These are phyloP conservation scores for Microsporum audouinii DNA, from an alignment of 2,329 filamentous ascomycete genomes.

Conservation along the genomic window DNA sequence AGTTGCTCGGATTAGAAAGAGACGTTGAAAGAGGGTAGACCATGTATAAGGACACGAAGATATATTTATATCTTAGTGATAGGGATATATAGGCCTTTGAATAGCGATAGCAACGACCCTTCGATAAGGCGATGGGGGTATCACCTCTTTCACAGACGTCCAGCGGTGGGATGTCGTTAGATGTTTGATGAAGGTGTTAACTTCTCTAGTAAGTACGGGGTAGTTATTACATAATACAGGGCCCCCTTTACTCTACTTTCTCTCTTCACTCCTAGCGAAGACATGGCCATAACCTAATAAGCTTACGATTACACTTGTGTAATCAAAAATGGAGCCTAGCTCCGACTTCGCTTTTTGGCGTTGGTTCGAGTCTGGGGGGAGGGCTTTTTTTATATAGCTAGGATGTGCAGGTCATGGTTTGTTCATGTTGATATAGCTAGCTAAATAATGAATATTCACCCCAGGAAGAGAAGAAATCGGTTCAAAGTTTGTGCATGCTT, in stretches of 20 bases:
- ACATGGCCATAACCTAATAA: not conserved
- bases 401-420: not conserved
- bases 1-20: not conserved
- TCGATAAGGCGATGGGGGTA: no score
- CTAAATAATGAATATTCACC: not conserved
- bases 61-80: no score
- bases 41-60: no score
- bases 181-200: no score
- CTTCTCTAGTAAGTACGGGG: no score
- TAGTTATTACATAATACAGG: no score
- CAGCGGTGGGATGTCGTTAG: no score
- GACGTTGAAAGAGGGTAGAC: not conserved
- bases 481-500: slow-evolving; percentile 1
- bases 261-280: no score
- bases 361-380: not conserved
- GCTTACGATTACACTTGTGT: not conserved
- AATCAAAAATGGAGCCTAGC: not conserved
- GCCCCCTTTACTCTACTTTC: no score
- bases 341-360: not conserved
- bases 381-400: not conserved
- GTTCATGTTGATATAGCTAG: not conserved
- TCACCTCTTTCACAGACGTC: no score
- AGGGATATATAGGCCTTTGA: no score
- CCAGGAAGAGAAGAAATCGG: not conserved
- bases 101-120: no score